Percentiles rank a stretch among this genome's conserved stretches.
Evolutionary conservation across 768 basidiomycete species (phyloP).

Genomic region (Suillus subluteus): DNA sequence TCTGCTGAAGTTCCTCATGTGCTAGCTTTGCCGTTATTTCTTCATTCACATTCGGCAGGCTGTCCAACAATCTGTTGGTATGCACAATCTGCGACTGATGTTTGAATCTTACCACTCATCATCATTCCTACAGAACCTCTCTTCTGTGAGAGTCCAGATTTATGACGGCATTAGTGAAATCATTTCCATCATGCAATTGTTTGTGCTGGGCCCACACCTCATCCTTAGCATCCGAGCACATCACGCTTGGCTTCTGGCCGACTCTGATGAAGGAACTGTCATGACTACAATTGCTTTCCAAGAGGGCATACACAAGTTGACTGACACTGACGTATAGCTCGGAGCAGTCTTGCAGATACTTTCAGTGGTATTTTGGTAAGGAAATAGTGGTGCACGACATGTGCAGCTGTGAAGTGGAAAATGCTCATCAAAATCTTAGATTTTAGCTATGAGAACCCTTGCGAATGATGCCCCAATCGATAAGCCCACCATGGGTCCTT

Average conservation of each 20-base stretch:
- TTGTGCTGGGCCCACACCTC: not conserved
- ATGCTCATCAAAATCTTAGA: no score
- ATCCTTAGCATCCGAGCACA: no score
- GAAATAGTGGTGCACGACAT: no score
- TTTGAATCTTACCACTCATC: not conserved
- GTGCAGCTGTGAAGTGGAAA: no score
- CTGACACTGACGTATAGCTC: not conserved
- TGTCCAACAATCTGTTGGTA: not conserved
- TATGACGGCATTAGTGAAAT: not conserved
- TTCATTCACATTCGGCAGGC: not conserved
- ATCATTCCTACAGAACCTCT: not conserved
- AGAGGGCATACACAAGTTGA: not conserved
- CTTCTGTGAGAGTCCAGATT: not conserved
- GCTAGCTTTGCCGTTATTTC: not conserved
- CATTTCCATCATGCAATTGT: not conserved
- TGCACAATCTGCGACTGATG: not conserved
- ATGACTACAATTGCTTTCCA: not conserved
- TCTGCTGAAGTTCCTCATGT: not conserved
- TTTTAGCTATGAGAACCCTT: no score
- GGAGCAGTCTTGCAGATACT: not conserved
- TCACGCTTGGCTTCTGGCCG: no score
- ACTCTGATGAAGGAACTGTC: not conserved
- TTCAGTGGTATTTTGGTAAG: no score
- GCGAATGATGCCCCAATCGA: no score
- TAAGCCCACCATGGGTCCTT: no score